These are phyloP conservation scores for Aspergillus asperescens DNA, from an alignment of 495 filamentous ascomycete species.

Conservation along the genomic window DNA sequence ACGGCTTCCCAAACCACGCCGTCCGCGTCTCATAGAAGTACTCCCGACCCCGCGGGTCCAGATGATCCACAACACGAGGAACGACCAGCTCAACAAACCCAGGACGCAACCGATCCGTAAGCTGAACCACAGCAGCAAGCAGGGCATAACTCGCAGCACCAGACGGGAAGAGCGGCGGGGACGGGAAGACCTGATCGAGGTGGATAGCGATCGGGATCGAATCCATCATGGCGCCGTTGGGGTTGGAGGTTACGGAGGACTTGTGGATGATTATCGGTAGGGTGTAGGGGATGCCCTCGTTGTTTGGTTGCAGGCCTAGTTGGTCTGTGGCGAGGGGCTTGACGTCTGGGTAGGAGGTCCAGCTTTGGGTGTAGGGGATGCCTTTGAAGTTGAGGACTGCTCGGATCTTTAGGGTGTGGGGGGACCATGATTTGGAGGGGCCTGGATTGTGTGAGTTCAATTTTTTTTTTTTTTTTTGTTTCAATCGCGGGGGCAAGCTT, in stretches of 20 bases:
- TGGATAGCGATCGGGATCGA: slow-evolving; percentile 34
- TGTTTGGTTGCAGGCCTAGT: slow-evolving; percentile 19
- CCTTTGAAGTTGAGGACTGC: slow-evolving; percentile 34
- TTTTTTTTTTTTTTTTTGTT: neutral
- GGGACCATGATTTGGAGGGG: slow-evolving; percentile 34
- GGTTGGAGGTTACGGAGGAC: slow-evolving; percentile 17
- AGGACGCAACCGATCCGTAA: neutral
- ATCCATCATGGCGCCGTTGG: slow-evolving; percentile 30
- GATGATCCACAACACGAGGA: slow-evolving; percentile 18
- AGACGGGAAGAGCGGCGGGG: slow-evolving; percentile 26
- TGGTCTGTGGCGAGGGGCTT: slow-evolving; percentile 22
- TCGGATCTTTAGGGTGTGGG: slow-evolving; percentile 33
- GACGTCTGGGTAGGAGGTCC: slow-evolving; percentile 37
- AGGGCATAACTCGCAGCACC: slow-evolving; percentile 31
- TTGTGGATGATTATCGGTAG: slow-evolving; percentile 34
- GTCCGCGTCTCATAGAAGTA: slow-evolving; percentile 29
- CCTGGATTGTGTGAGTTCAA: slow-evolving; percentile 13
- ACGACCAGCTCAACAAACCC: slow-evolving; percentile 13
- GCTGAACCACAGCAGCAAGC: slow-evolving; percentile 13
- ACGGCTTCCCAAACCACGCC: slow-evolving; percentile 25
- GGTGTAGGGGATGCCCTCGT: slow-evolving; percentile 21
- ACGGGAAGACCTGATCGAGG: slow-evolving; percentile 30
- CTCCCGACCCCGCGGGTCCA: slow-evolving; percentile 27
- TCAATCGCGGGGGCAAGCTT: neutral
- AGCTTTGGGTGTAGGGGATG: slow-evolving; percentile 37